phyloP scores from a whole-genome alignment of 805 yeast species.

The Pichia gijzeniarum region DNA sequence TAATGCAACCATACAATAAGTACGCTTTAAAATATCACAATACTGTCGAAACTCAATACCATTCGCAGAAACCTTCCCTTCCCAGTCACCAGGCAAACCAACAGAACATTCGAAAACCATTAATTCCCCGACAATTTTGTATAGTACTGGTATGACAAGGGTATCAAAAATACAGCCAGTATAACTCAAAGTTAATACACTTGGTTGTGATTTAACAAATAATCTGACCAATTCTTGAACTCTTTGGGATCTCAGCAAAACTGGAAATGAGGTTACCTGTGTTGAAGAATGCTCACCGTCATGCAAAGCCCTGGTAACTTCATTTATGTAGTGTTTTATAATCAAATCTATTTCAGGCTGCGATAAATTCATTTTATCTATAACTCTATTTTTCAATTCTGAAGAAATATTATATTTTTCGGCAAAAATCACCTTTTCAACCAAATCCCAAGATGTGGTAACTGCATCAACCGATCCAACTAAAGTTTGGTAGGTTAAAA shows the following conservation, averaged over 20 bases:
- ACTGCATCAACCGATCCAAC: slow-evolving; percentile 21
- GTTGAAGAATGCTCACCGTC: slow-evolving; percentile 6
- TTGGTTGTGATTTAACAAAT: slow-evolving; percentile 21
- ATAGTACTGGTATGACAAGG: slow-evolving; percentile 21
- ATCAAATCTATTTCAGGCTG: neutral
- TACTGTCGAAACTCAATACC: slow-evolving; percentile 16
- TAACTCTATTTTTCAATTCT: slow-evolving; percentile 16
- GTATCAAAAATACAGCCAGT: slow-evolving; percentile 22
- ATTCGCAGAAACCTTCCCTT: slow-evolving; percentile 3
- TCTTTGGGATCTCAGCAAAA: slow-evolving; percentile 16
- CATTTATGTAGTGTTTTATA: slow-evolving; percentile 10
- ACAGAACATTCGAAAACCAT: slow-evolving; percentile 15
- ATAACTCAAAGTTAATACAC: slow-evolving; percentile 18
- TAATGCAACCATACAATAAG: slow-evolving; percentile 23
- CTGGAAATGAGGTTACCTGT: slow-evolving; percentile 15
- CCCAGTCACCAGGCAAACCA: slow-evolving; percentile 10
- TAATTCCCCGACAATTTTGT: slow-evolving; percentile 23
- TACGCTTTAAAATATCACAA: slow-evolving; percentile 20
- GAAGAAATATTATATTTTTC: slow-evolving; percentile 18
- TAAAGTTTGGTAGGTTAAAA: slow-evolving; percentile 25
- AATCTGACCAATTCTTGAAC: slow-evolving; percentile 21
- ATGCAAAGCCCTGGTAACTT: slow-evolving; percentile 17
- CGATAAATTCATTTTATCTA: slow-evolving; percentile 18
- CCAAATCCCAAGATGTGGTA: slow-evolving; percentile 16
- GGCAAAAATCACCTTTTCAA: slow-evolving; percentile 25